A percentile compares a stretch with the other conserved stretches of the same genome.
Evolutionary conservation across 305 asterid genomes (phyloP).

Genomic region (Striga hermonthica): DNA sequence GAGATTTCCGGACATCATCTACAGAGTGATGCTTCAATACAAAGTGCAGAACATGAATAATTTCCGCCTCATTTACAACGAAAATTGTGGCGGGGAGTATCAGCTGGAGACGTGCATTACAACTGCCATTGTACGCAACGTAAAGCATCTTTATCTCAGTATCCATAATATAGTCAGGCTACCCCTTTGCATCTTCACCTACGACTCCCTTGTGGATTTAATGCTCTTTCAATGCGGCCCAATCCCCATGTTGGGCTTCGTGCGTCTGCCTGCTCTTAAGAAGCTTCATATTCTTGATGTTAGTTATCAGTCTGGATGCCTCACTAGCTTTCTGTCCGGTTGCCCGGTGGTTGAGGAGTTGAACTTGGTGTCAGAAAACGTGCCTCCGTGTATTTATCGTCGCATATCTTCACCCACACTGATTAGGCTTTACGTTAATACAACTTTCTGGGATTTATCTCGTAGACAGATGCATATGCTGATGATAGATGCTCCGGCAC

Average conservation of each 20-base stretch:
- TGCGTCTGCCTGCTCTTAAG: not conserved
- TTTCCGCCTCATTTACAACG: not conserved
- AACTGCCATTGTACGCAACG: not conserved
- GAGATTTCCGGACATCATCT: constrained; percentile 4
- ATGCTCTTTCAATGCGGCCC: not conserved
- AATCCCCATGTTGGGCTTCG: not conserved
- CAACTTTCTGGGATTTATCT: not conserved
- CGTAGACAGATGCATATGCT: not conserved
- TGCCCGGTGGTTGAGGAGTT: not conserved
- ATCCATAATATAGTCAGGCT: too few relatives aligned
- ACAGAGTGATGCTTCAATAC: not conserved
- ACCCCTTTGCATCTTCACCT: not conserved
- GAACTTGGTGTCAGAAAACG: not conserved
- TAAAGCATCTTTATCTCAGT: too few relatives aligned
- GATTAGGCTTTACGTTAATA: not conserved
- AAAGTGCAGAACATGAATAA: not conserved
- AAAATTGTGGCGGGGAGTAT: too few relatives aligned
- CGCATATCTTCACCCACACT: not conserved
- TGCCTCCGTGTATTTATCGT: not conserved
- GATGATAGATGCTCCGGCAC: not conserved
- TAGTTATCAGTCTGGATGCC: not conserved
- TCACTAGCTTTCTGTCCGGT: not conserved
- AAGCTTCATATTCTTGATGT: not conserved
- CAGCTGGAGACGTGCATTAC: constrained; percentile 3
- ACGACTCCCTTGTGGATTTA: not conserved